Conservation (phyloP, 371 early-diverging fungal genomes). For the Mucor sp. region DNA sequence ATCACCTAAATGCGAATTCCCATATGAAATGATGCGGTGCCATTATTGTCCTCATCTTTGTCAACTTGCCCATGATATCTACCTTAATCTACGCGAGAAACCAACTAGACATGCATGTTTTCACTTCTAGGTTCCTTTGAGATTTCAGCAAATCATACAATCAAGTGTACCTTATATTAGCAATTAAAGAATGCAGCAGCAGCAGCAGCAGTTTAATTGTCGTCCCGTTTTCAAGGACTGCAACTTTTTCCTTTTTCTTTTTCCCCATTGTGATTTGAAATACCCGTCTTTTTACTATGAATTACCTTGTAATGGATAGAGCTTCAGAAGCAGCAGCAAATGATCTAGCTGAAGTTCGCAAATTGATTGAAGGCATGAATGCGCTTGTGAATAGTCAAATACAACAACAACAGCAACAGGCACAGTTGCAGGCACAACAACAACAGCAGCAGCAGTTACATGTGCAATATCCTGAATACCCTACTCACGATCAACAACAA, state of each 20-base stretch:
- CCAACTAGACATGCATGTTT: no score
- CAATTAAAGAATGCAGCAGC: no score
- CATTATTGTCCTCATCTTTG: no score
- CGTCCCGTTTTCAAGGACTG: background rate
- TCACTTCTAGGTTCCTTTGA: no score
- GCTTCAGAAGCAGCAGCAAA: constrained; percentile 54
- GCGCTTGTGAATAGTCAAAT: constrained; percentile 37
- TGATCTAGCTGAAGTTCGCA: constrained; percentile 53
- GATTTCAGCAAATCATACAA: no score
- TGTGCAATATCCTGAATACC: constrained; percentile 7
- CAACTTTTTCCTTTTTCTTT: background rate
- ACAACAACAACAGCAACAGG: constrained; percentile 25
- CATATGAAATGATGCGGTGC: no score
- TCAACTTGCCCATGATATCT: no score
- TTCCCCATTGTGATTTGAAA: background rate
- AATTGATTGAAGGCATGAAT: constrained; percentile 55
- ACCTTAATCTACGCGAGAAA: no score
- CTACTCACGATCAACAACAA: background rate
- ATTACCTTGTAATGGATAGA: constrained; percentile 37
- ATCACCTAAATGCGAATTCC: no score
- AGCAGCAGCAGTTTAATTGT: no score
- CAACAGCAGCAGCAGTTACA: constrained; percentile 19
- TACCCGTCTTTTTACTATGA: background rate
- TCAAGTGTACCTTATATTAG: no score
- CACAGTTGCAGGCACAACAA: background rate